A percentile compares a stretch with the other conserved stretches of the same genome.
phyloP scores from a whole-genome alignment of 2,329 filamentous ascomycete species.

The Colletotrichum costaricense region DNA sequence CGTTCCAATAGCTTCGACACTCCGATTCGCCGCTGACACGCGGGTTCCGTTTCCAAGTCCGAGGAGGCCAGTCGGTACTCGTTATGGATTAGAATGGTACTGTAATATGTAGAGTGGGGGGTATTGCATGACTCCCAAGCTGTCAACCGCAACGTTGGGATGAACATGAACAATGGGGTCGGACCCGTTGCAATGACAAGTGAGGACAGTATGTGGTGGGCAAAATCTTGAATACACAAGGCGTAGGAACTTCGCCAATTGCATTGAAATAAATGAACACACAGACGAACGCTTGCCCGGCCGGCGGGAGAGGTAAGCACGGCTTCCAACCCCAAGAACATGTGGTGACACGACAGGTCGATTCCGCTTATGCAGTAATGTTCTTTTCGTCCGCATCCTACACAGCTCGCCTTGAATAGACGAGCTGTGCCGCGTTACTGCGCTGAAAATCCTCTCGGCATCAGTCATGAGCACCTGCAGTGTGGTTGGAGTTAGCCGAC shows the following conservation, averaged over 20 bases:
- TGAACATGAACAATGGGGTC: neutral
- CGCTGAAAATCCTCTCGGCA: neutral
- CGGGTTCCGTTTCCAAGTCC: neutral
- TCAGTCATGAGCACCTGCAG: neutral
- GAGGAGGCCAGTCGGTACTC: neutral
- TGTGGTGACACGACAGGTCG: neutral
- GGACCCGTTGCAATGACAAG: too few relatives aligned
- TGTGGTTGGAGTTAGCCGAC: neutral
- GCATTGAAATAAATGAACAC: too few relatives aligned
- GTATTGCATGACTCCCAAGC: too few relatives aligned
- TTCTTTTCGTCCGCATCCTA: neutral
- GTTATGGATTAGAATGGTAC: too few relatives aligned
- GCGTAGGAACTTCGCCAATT: too few relatives aligned
- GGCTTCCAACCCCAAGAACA: neutral
- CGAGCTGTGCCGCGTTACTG: constrained; percentile 2
- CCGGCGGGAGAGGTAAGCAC: neutral
- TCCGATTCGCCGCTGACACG: neutral
- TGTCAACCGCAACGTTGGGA: neutral
- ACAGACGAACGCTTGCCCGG: neutral
- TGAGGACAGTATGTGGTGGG: too few relatives aligned
- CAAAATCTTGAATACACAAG: neutral
- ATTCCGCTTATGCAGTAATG: neutral
- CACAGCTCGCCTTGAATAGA: neutral
- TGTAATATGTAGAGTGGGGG: too few relatives aligned
- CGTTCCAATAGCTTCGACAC: neutral